Base-by-base conservation (phyloP, 106 monocot species). In the Chionographis japonica region DNA sequence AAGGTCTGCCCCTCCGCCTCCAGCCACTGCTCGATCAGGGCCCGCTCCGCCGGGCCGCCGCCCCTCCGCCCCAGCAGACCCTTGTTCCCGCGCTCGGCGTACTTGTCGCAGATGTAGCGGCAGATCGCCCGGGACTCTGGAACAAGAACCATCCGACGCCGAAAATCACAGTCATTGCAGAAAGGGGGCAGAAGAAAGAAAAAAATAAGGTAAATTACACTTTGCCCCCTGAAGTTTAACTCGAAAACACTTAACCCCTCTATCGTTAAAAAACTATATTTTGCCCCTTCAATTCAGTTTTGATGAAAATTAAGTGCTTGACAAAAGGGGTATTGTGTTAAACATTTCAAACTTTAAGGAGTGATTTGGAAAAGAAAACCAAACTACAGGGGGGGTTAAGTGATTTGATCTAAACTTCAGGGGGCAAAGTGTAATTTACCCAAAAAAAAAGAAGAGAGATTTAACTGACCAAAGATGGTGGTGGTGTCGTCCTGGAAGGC, bases 1-100 rank as follows among this genome's bases (percentile, higher is more conserved):
- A 88, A 88, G 74, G 56, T 84, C 63, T 84, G 84, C 36, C 71
- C 70, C 71, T 88, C 94, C 1, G 79, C 80, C 41, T 95, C 85
- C 41, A 95, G 58, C 94, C 94, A 95, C 62, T 91, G 91, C 52
- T 95, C 94, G 10, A 95, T 60, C 37, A 68, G 58, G 4, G 88
- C 87, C 0, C 81, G 72, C 61, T 77, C 88, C 5, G 76, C 52
- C 2, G 73, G n/a, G 4, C 78, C 76, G 12, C 61, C 72, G 43
- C 50, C 77, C 42, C 41, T 69, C 41, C 14, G 51, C 4, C 88
- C 91, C 49, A 85, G 14, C 40, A 95, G 73, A 3, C 17, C 15
- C 49, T 74, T 72, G 81, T 78, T 88, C 11, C 94, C 94, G 6
- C 63, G 63, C 8, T 88, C 85, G 0, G 85, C 52, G 69, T 91